These are phyloP conservation scores for Albizia julibrissin DNA, from an alignment of 306 rosid species.

Conservation along the genomic window DNA sequence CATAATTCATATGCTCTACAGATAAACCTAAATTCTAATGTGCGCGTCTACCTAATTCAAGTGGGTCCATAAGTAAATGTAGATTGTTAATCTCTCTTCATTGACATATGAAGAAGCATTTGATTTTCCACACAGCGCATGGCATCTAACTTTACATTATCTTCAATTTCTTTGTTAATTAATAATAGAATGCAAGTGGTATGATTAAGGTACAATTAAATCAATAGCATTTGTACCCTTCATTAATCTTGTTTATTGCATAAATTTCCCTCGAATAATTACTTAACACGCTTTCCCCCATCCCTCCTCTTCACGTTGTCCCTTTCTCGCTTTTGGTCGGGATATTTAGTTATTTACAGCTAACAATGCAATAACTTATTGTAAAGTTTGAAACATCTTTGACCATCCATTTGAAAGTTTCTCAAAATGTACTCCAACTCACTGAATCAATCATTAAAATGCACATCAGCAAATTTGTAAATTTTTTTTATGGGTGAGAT, in stretches of 20 bases:
- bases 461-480: background rate
- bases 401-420: conserved; percentile 5
- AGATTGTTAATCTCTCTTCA: background rate
- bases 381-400: conserved; percentile 2
- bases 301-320: background rate
- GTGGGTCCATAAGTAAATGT: background rate
- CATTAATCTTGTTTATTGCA: background rate
- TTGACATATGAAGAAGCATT: background rate
- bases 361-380: background rate
- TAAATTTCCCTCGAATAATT: background rate
- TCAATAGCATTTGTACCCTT: background rate
- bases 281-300: background rate
- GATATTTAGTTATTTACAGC: background rate
- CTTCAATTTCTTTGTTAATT: background rate
- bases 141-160: background rate
- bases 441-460: background rate
- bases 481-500: background rate
- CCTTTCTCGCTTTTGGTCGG: background rate
- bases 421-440: background rate
- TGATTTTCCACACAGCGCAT: background rate
- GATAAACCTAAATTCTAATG: background rate
- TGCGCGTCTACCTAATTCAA: background rate
- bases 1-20: background rate
- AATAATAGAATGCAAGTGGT: background rate
- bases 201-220: background rate